phyloP scores from a whole-genome alignment of 2,329 filamentous ascomycete species.

The Aspergillus melleus region DNA sequence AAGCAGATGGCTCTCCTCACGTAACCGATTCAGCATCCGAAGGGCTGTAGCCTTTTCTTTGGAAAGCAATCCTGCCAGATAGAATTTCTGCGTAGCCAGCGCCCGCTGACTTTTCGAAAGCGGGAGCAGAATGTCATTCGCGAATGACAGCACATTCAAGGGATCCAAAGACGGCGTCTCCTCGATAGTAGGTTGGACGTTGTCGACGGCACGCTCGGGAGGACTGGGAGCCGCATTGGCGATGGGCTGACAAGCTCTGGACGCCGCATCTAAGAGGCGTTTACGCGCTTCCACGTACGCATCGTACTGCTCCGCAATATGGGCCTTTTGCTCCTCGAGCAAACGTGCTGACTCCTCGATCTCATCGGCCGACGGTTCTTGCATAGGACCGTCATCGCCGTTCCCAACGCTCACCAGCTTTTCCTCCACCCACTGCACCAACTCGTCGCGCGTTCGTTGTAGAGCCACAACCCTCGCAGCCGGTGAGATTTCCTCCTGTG shows the following conservation, averaged over 20 bases:
- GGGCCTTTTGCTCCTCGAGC: slow-evolving; percentile 32
- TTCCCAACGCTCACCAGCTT: slow-evolving; percentile 43
- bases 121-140: slow-evolving; percentile 34
- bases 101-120: slow-evolving; percentile 38
- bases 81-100: slow-evolving; percentile 39
- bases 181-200: slow-evolving; percentile 12
- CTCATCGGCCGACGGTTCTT: slow-evolving; percentile 30
- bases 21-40: slow-evolving; percentile 40
- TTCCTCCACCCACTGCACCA: slow-evolving; percentile 54
- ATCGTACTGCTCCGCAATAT: slow-evolving; percentile 37
- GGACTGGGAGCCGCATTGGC: slow-evolving; percentile 24
- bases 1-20: slow-evolving; percentile 45
- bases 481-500: slow-evolving; percentile 8
- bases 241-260: slow-evolving; percentile 37
- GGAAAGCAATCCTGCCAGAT: slow-evolving; percentile 36
- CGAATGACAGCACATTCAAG: slow-evolving; percentile 33
- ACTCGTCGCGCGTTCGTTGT: slow-evolving; percentile 47
- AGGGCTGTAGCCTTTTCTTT: slow-evolving; percentile 40
- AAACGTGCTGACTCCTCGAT: slow-evolving; percentile 30
- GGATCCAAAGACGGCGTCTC: slow-evolving; percentile 23
- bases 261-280: slow-evolving; percentile 35
- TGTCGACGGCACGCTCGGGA: slow-evolving; percentile 16
- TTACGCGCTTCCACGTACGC: slow-evolving; percentile 39
- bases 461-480: slow-evolving; percentile 38
- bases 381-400: slow-evolving; percentile 28